Conservation (phyloP, 1,139 yeast species). For the Suhomyces wounanorum region DNA sequence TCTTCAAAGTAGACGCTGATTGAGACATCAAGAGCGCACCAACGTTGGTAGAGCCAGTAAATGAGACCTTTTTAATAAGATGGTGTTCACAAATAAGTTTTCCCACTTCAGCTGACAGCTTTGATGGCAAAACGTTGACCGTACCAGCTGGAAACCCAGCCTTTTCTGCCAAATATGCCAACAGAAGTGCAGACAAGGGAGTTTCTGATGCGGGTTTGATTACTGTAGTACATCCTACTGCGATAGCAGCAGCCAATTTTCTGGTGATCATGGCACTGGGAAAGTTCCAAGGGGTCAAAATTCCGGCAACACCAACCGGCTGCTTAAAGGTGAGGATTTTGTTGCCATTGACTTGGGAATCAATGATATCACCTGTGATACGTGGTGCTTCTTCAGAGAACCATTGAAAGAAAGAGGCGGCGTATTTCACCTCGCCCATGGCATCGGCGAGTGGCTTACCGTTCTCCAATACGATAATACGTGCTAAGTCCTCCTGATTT, state of each 20-base stretch:
- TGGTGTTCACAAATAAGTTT: slow-evolving; percentile 47
- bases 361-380: slow-evolving; percentile 29
- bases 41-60: slow-evolving; percentile 61
- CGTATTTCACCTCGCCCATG: slow-evolving; percentile 34
- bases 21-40: slow-evolving; percentile 54
- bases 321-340: slow-evolving; percentile 26
- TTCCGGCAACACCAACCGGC: slow-evolving; percentile 81
- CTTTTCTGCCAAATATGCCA: slow-evolving; percentile 68
- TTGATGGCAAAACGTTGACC: slow-evolving; percentile 66
- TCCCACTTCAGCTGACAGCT: slow-evolving; percentile 63
- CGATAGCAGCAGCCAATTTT: slow-evolving; percentile 87
- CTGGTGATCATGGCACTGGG: slow-evolving; percentile 94
- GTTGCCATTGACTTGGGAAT: slow-evolving; percentile 20
- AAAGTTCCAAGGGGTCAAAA: slow-evolving; percentile 95
- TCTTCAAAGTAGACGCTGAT: slow-evolving; percentile 48
- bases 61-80: slow-evolving; percentile 49
- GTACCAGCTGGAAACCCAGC: slow-evolving; percentile 92
- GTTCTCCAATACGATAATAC: slow-evolving; percentile 32
- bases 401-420: slow-evolving; percentile 41
- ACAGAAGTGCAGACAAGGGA: slow-evolving; percentile 81
- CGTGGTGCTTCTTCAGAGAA: slow-evolving; percentile 43
- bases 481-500: slow-evolving; percentile 33
- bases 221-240: slow-evolving; percentile 91
- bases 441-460: slow-evolving; percentile 38
- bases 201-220: slow-evolving; percentile 91